These are phyloP conservation scores for Phoma sp. DNA, from an alignment of 2,329 filamentous ascomycete genomes.

Conservation along the genomic window DNA sequence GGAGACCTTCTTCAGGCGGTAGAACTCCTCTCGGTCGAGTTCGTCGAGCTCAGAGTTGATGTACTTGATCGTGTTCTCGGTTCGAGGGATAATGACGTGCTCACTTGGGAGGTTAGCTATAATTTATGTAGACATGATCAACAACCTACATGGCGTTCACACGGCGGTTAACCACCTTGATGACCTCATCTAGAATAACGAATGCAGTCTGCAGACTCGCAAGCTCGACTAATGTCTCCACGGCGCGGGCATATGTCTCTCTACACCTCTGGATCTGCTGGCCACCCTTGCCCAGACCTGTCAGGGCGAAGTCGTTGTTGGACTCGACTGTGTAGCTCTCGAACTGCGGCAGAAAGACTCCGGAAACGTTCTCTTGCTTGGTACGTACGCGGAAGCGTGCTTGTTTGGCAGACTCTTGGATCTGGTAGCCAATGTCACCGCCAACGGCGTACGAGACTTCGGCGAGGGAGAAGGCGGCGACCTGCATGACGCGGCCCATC, in stretches of 20 bases:
- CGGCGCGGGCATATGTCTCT: constrained; percentile 94
- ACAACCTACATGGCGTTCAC: constrained; percentile 87
- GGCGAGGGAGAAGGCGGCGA: constrained; percentile 95
- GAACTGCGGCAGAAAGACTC: constrained; percentile 91
- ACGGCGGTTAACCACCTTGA: constrained; percentile 98
- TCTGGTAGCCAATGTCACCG: constrained; percentile 92
- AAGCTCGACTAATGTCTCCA: constrained; percentile 93
- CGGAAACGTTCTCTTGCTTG: constrained; percentile 98
- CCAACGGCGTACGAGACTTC: constrained; percentile 98
- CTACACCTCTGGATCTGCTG: constrained; percentile 95
- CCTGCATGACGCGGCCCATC: constrained; percentile 99
- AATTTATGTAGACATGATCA: background rate
- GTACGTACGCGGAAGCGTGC: constrained; percentile 92
- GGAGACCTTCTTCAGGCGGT: constrained; percentile 92
- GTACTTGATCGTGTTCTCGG: constrained; percentile 99
- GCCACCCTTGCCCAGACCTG: constrained; percentile 93
- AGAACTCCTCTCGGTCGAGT: constrained; percentile 97
- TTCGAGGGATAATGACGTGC: constrained; percentile 95
- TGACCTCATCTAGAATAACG: constrained; percentile 96
- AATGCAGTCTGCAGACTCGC: constrained; percentile 97
- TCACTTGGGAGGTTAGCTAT: constrained; percentile 61
- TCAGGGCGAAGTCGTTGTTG: constrained; percentile 95
- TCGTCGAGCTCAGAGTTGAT: constrained; percentile 99
- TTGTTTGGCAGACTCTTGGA: constrained; percentile 92
- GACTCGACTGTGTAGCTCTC: constrained; percentile 89